Evolutionary conservation across 495 filamentous ascomycete species (phyloP), one percentile per base, ranked within the genome.

Genomic region (Polyplosphaeria fusca): DNA sequence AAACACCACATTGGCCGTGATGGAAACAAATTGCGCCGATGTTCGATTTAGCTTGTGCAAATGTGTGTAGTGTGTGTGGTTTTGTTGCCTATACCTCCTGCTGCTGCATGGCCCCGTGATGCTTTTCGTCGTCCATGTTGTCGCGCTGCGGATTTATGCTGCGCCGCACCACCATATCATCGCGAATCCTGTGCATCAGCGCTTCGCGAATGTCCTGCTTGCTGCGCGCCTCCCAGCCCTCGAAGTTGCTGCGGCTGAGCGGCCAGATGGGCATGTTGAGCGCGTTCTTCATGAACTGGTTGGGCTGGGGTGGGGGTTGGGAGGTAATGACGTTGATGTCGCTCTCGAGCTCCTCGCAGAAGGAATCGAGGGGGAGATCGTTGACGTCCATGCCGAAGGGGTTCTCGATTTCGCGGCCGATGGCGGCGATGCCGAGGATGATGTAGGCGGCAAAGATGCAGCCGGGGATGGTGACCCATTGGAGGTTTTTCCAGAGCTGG

Each of bases 301-400:
- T 68, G 40, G 77, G 70, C 28, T 76, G 75, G 3, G 80, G 80
- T 19, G 80, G 70, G 14, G 79, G 77, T 1, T 70, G 76, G 35
- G 78, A 76, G 5, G 82, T 83, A 58, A 95, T 82, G 24, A 86
- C 79, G 64, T 92, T 86, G 64, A 95, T 75, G 59, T 95, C 90
- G 12, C 75, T 58, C 2, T 82, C 80, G 35, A 95, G 74, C 62
- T 88, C 82, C 11, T 82, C 78, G 68, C 89, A 93, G 75, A 85
- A 95, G 1, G 74, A 73, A 68, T 91, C 88, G 1, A 95, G 78
- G 4, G 87, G 87, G 14, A 95, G 76, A 68, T 95, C 90, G 67
- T 95, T 95, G 60, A 91, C 88, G 68, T 95, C 90, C 48, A 83
- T 75, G 28, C 90, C 90, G 71, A 95, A 95, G n/a, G 90, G 90